Conservation (phyloP, 73 alveolate species). For the Tetrahymena elliotti region DNA sequence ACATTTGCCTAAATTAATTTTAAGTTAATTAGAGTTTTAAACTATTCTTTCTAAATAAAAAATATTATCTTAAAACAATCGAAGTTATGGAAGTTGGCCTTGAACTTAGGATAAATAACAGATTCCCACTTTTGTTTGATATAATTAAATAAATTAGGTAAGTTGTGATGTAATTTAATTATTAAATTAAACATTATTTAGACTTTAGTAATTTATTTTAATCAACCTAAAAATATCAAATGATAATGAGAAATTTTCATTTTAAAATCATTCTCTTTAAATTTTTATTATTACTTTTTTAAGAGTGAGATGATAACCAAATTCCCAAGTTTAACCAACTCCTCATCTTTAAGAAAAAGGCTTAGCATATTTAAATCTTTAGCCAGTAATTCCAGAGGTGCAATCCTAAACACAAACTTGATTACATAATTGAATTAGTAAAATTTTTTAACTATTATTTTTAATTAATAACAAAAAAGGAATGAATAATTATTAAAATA, state of each 20-base stretch:
- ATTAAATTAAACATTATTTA: not conserved
- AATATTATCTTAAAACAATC: constrained; percentile 16
- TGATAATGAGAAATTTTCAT: not conserved
- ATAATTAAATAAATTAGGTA: not conserved
- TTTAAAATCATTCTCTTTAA: not conserved
- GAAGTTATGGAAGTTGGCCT: constrained; percentile 16
- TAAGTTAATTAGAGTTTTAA: not conserved
- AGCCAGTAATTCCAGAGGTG: constrained; percentile 23
- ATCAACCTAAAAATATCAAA: not conserved
- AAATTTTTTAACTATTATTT: not conserved
- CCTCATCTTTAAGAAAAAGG: constrained; percentile 46
- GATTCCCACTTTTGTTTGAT: constrained; percentile 17
- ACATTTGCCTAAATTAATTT: not conserved
- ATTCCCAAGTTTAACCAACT: constrained; percentile 16
- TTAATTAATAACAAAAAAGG: not conserved
- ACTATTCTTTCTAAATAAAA: not conserved
- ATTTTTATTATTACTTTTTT: not conserved
- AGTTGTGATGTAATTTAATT: not conserved
- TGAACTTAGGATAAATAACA: constrained; percentile 35
- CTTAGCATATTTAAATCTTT: constrained; percentile 25
- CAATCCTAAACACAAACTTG: constrained; percentile 34
- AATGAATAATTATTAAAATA: too few species aligned
- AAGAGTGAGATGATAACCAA: not conserved
- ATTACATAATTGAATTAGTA: not conserved
- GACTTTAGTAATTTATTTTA: not conserved